Evolutionary conservation across 2,329 filamentous ascomycete species (phyloP), one percentile per base, ranked within the genome.

Genomic region (Hypoxylon sp.): DNA sequence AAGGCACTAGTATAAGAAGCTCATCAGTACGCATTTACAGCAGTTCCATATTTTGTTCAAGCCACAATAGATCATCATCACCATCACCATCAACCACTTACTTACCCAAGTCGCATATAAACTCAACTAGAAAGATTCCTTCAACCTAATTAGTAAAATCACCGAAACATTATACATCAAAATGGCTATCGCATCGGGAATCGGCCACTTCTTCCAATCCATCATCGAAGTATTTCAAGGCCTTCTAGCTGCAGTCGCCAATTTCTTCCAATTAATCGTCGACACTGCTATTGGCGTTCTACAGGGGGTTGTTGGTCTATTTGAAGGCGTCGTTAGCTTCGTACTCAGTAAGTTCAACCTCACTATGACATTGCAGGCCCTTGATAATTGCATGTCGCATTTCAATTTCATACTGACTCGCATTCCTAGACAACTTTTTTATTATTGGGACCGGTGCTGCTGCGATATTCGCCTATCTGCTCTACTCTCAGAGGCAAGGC

Each of bases 351-450:
- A 55, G 67, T 64, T 7, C 23, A 26, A 5, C 29, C 20, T 30
- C n/a, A 3, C 25, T n/a, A n/a, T n/a, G n/a, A n/a, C n/a, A n/a
- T n/a, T n/a, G n/a, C n/a, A n/a, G n/a, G n/a, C n/a, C n/a, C n/a
- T n/a, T n/a, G n/a, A n/a, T n/a, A n/a, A n/a, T n/a, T n/a, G n/a
- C n/a, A n/a, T n/a, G n/a, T n/a, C n/a, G n/a, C n/a, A n/a, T n/a
- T n/a, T n/a, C n/a, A n/a, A n/a, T 16, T 13, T 27, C 17, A 11
- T 25, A 13, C 55, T 59, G 36, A 57, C 16, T 13, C 11, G 9
- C 3, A 26, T n/a, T n/a, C n/a, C 2, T 38, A 66, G 67, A 67
- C 55, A 69, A 69, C 35, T 68, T 69, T 62, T 68, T 69, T 49
- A 62, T 69, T 31, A 51, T 69, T 7, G 67, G 66, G 5, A 69